Conservation (phyloP, 305 asterid genomes). For the Vinca major region DNA sequence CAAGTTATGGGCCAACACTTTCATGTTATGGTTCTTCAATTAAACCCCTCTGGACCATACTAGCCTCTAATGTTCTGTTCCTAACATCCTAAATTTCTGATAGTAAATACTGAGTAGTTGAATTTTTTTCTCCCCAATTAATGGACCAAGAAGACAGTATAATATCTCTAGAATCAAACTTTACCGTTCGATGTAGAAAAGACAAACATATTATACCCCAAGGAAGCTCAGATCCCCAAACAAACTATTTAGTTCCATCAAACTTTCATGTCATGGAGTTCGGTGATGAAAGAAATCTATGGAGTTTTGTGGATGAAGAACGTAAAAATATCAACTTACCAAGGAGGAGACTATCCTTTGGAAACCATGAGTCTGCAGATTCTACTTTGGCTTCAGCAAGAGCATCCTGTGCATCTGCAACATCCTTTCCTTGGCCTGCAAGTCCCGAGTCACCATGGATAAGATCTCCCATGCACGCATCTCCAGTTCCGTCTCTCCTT, state of each 20-base stretch:
- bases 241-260: not conserved
- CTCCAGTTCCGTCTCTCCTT: constrained; percentile 36
- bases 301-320: constrained; percentile 40
- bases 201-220: too few species aligned
- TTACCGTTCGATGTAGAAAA: not conserved
- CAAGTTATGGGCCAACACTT: constrained; percentile 1
- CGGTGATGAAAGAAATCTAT: constrained; percentile 24
- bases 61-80: not conserved
- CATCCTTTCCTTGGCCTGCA: constrained; percentile 44
- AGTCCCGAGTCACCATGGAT: constrained; percentile 62
- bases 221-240: not conserved
- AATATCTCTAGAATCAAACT: not conserved
- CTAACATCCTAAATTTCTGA: not conserved
- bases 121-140: not conserved
- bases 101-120: not conserved
- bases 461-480: constrained; percentile 35
- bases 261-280: constrained; percentile 32
- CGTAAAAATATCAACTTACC: constrained; percentile 32
- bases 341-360: constrained; percentile 47
- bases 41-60: not conserved
- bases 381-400: constrained; percentile 37
- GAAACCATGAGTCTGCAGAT: constrained; percentile 26
- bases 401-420: constrained; percentile 54
- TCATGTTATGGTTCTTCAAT: too few species aligned
- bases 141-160: not conserved